phyloP scores from a whole-genome alignment of 2,329 filamentous ascomycete genomes.

The Ophiostoma pallidulum region DNA sequence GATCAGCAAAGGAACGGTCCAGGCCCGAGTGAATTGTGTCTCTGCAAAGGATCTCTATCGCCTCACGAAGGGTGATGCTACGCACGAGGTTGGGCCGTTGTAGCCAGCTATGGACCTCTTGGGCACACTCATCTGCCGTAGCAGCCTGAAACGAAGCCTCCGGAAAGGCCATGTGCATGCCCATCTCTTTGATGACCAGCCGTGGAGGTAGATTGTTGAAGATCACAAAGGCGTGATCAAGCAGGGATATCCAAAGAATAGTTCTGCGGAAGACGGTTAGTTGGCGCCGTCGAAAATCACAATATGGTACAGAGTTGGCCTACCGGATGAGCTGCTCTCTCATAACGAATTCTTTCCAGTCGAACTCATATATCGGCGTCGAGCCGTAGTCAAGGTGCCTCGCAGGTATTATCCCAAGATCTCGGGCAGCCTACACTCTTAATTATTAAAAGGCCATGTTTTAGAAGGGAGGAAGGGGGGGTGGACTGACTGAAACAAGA shows the following conservation, averaged over 20 bases:
- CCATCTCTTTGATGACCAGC: slow-evolving; percentile 10
- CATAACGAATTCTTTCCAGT: slow-evolving; percentile 4
- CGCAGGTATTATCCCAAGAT: slow-evolving; percentile 6
- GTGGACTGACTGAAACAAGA: slow-evolving; percentile 8
- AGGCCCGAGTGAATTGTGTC: background rate
- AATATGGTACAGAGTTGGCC: too few relatives aligned
- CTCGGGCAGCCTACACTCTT: too few relatives aligned
- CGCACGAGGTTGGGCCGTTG: background rate
- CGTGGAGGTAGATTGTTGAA: slow-evolving; percentile 12
- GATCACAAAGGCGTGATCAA: slow-evolving; percentile 10
- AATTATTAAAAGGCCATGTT: too few relatives aligned
- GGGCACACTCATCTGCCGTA: slow-evolving; percentile 1
- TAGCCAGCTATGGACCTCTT: background rate
- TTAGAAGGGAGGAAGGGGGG: too few relatives aligned
- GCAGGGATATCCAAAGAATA: slow-evolving; percentile 4
- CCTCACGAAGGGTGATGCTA: background rate
- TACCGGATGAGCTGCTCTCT: slow-evolving; percentile 7
- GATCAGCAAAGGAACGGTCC: background rate
- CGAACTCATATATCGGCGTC: background rate
- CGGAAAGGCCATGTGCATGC: slow-evolving; percentile 8
- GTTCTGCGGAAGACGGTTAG: too few relatives aligned
- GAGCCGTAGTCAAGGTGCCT: slow-evolving; percentile 3
- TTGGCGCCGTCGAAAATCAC: too few relatives aligned
- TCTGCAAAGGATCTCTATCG: slow-evolving; percentile 1
- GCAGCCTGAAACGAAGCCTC: slow-evolving; percentile 7